phyloP scores from a whole-genome alignment of 768 basidiomycete species.

The Russula olivacea region DNA sequence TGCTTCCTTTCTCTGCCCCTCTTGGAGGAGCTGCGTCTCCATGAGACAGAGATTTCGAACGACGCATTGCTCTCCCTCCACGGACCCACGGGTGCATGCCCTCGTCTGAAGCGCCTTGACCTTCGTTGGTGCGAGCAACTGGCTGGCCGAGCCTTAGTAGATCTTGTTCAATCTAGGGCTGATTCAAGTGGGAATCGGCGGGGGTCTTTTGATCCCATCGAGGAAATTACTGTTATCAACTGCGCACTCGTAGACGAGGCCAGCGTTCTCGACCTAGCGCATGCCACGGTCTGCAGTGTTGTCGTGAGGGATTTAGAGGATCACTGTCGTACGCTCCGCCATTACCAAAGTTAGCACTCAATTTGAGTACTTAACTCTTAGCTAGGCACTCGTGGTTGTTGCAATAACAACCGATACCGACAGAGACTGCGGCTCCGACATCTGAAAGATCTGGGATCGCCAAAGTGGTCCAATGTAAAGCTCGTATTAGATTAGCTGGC shows the following conservation, averaged over 20 bases:
- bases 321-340: slow-evolving; percentile 47
- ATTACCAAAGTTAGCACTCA: not conserved
- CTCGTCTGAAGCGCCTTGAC: slow-evolving; percentile 44
- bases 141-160: slow-evolving; percentile 45
- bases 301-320: slow-evolving; percentile 39
- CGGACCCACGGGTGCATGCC: slow-evolving; percentile 41
- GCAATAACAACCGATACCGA: slow-evolving; percentile 51
- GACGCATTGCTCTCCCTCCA: slow-evolving; percentile 36
- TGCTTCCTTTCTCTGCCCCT: slow-evolving; percentile 36
- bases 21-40: slow-evolving; percentile 47
- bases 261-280: slow-evolving; percentile 48
- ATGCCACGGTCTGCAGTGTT: slow-evolving; percentile 43
- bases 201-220: slow-evolving; percentile 32
- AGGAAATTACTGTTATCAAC: slow-evolving; percentile 47
- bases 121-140: slow-evolving; percentile 56
- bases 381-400: slow-evolving; percentile 46
- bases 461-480: slow-evolving; percentile 19
- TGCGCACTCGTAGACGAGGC: slow-evolving; percentile 51
- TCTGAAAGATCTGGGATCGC: slow-evolving; percentile 24
- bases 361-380: slow-evolving; percentile 3
- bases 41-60: slow-evolving; percentile 54
- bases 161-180: slow-evolving; percentile 42
- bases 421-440: slow-evolving; percentile 42
- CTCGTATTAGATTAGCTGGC: slow-evolving; percentile 24
- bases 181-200: not conserved